phyloP scores from a whole-genome alignment of 805 yeast genomes.

The Barnettozyma pratensis region DNA sequence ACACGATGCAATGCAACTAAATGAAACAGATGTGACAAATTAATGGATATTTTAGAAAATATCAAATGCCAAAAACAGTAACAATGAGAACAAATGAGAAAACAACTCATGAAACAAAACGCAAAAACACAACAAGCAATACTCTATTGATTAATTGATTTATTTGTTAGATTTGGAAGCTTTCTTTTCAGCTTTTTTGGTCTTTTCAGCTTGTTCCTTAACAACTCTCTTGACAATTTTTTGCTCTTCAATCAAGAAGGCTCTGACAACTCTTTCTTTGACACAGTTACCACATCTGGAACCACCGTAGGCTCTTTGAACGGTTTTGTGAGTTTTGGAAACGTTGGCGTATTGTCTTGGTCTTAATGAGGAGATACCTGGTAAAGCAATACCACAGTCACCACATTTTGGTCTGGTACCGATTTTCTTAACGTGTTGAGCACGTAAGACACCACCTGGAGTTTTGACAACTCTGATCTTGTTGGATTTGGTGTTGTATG shows the following conservation, averaged over 20 bases:
- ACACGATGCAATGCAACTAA: not conserved
- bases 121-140: not conserved
- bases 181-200: conserved; percentile 54
- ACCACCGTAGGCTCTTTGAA: conserved; percentile 99
- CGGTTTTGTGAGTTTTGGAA: conserved; percentile 96
- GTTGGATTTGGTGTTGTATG: conserved; percentile 99
- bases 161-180: conserved; percentile 13
- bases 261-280: conserved; percentile 98
- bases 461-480: conserved; percentile 99
- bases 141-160: not conserved
- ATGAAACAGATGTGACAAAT: not conserved
- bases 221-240: conserved; percentile 99
- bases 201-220: conserved; percentile 92
- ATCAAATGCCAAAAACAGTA: not conserved
- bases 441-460: conserved; percentile 99
- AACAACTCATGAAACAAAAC: conserved; percentile 2
- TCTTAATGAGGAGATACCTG: conserved; percentile 91
- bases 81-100: not conserved
- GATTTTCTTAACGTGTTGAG: conserved; percentile 91
- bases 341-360: conserved; percentile 96
- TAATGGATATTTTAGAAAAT: too few species aligned
- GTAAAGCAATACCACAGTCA: conserved; percentile 73
- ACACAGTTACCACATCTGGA: conserved; percentile 97
- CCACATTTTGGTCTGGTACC: conserved; percentile 83
- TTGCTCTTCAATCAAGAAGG: conserved; percentile 99